Evolutionary conservation across 1,139 yeast genomes (phyloP).

Genomic region (Wickerhamomyces sp.): DNA sequence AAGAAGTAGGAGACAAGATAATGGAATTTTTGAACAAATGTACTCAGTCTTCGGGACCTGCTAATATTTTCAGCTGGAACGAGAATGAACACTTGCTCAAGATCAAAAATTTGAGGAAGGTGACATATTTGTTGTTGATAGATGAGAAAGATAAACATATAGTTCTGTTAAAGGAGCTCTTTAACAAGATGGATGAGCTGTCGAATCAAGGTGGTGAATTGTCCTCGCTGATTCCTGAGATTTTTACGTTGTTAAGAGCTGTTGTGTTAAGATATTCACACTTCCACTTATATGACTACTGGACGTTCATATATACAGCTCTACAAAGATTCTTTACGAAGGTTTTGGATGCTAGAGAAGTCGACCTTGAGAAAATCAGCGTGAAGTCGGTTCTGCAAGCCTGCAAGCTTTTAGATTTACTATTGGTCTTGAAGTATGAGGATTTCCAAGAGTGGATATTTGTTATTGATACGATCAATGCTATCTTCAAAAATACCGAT

Average conservation of each 20-base stretch:
- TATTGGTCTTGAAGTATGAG: conserved; percentile 63
- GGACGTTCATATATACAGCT: conserved; percentile 66
- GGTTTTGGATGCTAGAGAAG: conserved; percentile 33
- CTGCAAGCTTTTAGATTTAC: conserved; percentile 73
- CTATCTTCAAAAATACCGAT: conserved; percentile 38
- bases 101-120: conserved; percentile 46
- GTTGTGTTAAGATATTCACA: conserved; percentile 58
- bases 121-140: conserved; percentile 57
- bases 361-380: conserved; percentile 34
- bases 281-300: conserved; percentile 59
- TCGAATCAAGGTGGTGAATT: conserved; percentile 25
- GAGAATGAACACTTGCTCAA: conserved; percentile 58
- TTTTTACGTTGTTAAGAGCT: conserved; percentile 57
- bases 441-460: conserved; percentile 90
- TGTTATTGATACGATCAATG: conserved; percentile 65
- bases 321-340: conserved; percentile 49
- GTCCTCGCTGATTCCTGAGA: conserved; percentile 35
- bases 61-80: conserved; percentile 62
- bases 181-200: conserved; percentile 44
- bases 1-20: conserved; percentile 52
- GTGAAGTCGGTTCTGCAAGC: conserved; percentile 47
- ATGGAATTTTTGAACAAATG: conserved; percentile 50
- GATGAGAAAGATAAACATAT: conserved; percentile 40
- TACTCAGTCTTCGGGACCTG: conserved; percentile 40
- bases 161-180: conserved; percentile 40